Base-by-base conservation (phyloP, 352 stramenopile genomes). In the Pilasporangium apinafurcum region DNA sequence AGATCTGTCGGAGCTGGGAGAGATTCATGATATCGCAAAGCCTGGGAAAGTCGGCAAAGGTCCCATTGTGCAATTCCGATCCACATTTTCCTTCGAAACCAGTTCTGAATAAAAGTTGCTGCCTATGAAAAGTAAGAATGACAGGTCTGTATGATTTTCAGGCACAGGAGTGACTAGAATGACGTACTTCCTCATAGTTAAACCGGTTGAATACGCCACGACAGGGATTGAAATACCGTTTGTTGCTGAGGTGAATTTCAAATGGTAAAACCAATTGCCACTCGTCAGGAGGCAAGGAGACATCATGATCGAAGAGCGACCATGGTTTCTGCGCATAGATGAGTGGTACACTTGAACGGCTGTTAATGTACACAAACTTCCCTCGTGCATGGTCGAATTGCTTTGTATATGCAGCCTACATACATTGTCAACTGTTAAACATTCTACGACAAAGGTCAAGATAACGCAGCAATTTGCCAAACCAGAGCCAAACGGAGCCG, bases 61-160 rank as follows among this genome's bases (percentile, higher is more conserved):
- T 54, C 51, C 66, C 65, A 86, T 3, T 55, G 37, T 7, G 61
- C 59, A 10, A 86, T 56, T 0, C 61, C 68, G n/a, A 63, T 44
- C 72, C 62, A 83, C 62, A 76, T 78, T 17, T 58, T 52, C 2
- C 36, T 36, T 28, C 77, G 68, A 46, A 76, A 84, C 71, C 69
- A 79, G 42, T 53, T 53, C 40, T 86, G 73, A n/a, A 86, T 48
- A 4, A 24, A 18, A 8, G 37, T 39, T 14, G 61, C 56, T 6
- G 77, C 71, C 33, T 67, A 17, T 10, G 12, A 14, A 16, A 40
- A n/a, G n/a, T n/a, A n/a, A n/a, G n/a, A n/a, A n/a, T n/a, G n/a
- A n/a, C n/a, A n/a, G n/a, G n/a, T n/a, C n/a, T n/a, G n/a, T n/a
- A n/a, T n/a, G n/a, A n/a, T n/a, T n/a, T n/a, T n/a, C n/a, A n/a